Conservation (phyloP, 169 alveolate genomes). For the Fabrea salina region DNA sequence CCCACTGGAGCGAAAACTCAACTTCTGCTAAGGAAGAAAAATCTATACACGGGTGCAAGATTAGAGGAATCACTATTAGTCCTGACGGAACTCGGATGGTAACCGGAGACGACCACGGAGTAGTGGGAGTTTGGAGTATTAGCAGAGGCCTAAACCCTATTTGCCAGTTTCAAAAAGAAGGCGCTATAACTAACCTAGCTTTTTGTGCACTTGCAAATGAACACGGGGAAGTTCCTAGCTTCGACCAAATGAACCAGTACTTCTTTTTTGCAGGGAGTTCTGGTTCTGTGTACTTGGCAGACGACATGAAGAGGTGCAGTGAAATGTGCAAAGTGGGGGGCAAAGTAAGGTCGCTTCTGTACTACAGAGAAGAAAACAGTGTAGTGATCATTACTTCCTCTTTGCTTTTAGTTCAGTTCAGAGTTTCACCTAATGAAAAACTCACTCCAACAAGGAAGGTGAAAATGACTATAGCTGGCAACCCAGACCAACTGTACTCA, state of each 20-base stretch:
- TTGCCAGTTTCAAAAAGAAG: conserved; percentile 60
- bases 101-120: conserved; percentile 80
- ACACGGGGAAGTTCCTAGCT: conserved; percentile 14
- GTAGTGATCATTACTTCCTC: conserved; percentile 80
- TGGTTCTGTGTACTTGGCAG: conserved; percentile 84
- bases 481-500: conserved; percentile 72
- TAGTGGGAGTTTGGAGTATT: conserved; percentile 72
- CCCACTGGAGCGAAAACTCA: conserved; percentile 80
- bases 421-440: conserved; percentile 68
- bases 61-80: conserved; percentile 62
- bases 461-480: conserved; percentile 83
- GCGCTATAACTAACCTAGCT: conserved; percentile 59
- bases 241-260: conserved; percentile 38
- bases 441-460: conserved; percentile 79
- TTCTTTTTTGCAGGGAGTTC: conserved; percentile 84
- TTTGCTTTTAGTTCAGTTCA: conserved; percentile 73
- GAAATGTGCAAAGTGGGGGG: conserved; percentile 86
- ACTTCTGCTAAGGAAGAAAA: conserved; percentile 70
- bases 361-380: conserved; percentile 77
- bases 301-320: conserved; percentile 72
- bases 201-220: conserved; percentile 55
- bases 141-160: conserved; percentile 73
- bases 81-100: conserved; percentile 80
- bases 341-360: conserved; percentile 70
- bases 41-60: conserved; percentile 71